Base-by-base conservation (phyloP, 441 rosid genomes). In the Arabidopsis hybrid region DNA sequence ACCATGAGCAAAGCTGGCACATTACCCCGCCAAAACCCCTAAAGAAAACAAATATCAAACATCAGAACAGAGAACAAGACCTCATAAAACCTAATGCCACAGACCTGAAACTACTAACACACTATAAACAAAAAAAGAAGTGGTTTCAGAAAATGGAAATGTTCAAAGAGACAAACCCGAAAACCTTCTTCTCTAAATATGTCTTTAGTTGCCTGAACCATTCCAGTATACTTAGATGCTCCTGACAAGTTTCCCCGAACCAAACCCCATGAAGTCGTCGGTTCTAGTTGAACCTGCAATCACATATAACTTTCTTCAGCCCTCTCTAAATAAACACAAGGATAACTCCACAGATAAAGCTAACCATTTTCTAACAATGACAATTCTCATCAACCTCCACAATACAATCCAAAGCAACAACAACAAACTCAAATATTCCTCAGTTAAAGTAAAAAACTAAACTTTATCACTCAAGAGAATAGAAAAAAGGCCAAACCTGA, bases 21-120 rank as follows among this genome's bases (percentile, higher is more conserved):
- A 81, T 92, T 95, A 32, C 99, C 98, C 69, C 97, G 97, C 99
- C 99, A 92, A 83, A 95, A 95, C 21, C 98, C 98, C 99, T 95
- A 82, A 82, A 75, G 47, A 79, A 58, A 80, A 75, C 50, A 65
- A 63, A n/a, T 14, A 53, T 14, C 75, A 67, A 68, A 63, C 18
- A 71, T 72, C 57, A 68, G 13, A 36, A 40, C 38, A 74, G 40
- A 45, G 73, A 63, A 21, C 6, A 31, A 11, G 1, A 69, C 46
- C 29, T 13, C 35, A 45, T 17, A 13, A 51, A 31, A 62, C 4
- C 18, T 29, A 67, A 72, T 8, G 39, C 55, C 49, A 51, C 13
- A 43, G 34, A 26, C 26, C 66, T 61, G 17, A 60, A 38, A 40
- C 35, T 12, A 42, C 14, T 1, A 38, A 58, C n/a, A 59, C 6